Evolutionary conservation across 2,329 filamentous ascomycete species (phyloP).

Genomic region (Neopestalotiopsis sp.): DNA sequence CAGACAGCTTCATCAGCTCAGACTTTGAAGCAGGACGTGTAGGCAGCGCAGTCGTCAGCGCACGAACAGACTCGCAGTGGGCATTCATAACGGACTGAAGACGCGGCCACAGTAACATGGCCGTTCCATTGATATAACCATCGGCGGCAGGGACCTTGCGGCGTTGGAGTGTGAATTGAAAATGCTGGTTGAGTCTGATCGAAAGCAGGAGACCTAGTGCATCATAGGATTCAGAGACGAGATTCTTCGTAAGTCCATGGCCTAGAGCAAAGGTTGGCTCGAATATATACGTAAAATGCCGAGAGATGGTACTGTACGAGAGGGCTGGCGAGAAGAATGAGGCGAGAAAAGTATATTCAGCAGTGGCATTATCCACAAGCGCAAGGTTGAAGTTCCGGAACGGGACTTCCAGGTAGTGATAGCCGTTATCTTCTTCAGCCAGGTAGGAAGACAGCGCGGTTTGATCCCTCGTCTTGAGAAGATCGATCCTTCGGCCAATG

Average conservation of each 20-base stretch:
- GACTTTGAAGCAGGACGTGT: constrained; percentile 50
- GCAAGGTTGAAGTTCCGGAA: constrained; percentile 97
- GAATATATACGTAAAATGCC: constrained; percentile 87
- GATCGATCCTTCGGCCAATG: constrained; percentile 83
- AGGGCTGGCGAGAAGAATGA: constrained; percentile 85
- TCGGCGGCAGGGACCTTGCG: constrained; percentile 89
- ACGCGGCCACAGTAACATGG: constrained; percentile 95
- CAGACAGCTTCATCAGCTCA: constrained; percentile 67
- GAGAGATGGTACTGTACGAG: constrained; percentile 77
- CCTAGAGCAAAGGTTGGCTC: constrained; percentile 88
- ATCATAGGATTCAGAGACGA: constrained; percentile 81
- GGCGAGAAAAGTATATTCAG: constrained; percentile 93
- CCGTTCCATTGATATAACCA: constrained; percentile 90
- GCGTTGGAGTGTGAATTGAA: constrained; percentile 91
- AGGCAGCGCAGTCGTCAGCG: constrained; percentile 59
- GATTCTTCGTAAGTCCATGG: constrained; percentile 74
- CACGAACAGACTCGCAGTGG: constrained; percentile 86
- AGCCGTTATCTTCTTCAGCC: constrained; percentile 85
- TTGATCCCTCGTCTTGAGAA: constrained; percentile 75
- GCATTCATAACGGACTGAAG: constrained; percentile 93
- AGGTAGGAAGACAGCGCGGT: constrained; percentile 85
- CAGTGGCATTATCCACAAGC: constrained; percentile 89
- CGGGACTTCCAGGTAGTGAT: constrained; percentile 86
- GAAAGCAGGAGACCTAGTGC: constrained; percentile 88
- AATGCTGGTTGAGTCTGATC: constrained; percentile 90